These are phyloP conservation scores for Bauhinia variegata DNA, from an alignment of 306 rosid species.

Conservation along the genomic window DNA sequence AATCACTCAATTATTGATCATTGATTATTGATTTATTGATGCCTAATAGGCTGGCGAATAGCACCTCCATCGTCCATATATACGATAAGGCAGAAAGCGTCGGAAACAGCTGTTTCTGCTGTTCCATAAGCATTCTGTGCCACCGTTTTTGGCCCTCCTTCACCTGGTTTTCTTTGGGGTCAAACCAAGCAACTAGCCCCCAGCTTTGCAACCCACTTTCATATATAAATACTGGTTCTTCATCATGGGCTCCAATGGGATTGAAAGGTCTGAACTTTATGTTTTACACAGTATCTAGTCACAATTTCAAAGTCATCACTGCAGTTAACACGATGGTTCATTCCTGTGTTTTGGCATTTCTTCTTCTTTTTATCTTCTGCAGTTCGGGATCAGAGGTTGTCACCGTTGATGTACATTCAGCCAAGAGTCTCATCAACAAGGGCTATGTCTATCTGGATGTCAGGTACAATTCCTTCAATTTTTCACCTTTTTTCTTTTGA, in stretches of 20 bases:
- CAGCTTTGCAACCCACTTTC: slow-evolving; percentile 28
- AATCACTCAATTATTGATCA: neutral
- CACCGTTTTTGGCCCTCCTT: neutral
- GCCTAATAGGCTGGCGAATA: too few relatives aligned
- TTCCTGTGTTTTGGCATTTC: slow-evolving; percentile 27
- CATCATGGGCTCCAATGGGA: slow-evolving; percentile 40
- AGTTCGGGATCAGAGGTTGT: slow-evolving; percentile 56
- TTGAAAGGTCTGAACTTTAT: slow-evolving; percentile 34
- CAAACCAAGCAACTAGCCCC: slow-evolving; percentile 36
- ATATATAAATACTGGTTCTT: slow-evolving; percentile 19
- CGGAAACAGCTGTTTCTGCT: neutral
- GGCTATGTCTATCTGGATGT: slow-evolving; percentile 77
- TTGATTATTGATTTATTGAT: too few relatives aligned
- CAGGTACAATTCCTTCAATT: slow-evolving; percentile 45
- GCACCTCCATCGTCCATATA: neutral
- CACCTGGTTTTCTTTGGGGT: neutral
- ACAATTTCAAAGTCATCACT: neutral
- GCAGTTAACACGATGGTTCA: slow-evolving; percentile 38
- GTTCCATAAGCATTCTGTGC: neutral
- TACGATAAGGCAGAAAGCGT: neutral
- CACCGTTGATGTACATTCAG: slow-evolving; percentile 65
- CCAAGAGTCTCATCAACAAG: slow-evolving; percentile 56
- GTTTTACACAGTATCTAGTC: neutral
- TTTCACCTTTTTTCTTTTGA: neutral
- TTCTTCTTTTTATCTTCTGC: slow-evolving; percentile 38